Conservation (phyloP, 768 basidiomycete genomes). For the Hygrocybe coccinea region DNA sequence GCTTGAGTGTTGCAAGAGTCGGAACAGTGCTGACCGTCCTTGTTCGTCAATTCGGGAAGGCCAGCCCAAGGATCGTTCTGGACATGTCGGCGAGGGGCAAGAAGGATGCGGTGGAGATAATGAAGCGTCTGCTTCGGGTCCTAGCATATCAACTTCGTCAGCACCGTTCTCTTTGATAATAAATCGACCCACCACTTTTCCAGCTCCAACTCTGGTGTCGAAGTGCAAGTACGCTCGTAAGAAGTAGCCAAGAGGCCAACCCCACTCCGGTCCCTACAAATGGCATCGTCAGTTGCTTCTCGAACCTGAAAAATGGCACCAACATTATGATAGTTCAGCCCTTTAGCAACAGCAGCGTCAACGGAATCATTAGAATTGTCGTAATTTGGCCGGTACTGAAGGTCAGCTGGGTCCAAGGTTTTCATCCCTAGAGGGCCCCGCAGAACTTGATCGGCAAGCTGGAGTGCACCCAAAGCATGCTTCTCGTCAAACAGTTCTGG, state of each 20-base stretch:
- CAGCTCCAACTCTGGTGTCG: slow-evolving; percentile 62
- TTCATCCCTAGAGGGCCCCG: slow-evolving; percentile 94
- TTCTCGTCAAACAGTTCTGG: slow-evolving; percentile 85
- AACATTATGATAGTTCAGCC: slow-evolving; percentile 91
- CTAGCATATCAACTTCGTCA: slow-evolving; percentile 32
- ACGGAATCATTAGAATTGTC: slow-evolving; percentile 89
- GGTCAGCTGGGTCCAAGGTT: slow-evolving; percentile 83
- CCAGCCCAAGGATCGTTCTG: slow-evolving; percentile 85
- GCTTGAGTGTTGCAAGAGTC: slow-evolving; percentile 95
- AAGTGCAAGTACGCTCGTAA: slow-evolving; percentile 89
- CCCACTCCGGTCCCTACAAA: slow-evolving; percentile 84
- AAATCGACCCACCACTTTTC: slow-evolving; percentile 53
- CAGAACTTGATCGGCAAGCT: slow-evolving; percentile 73
- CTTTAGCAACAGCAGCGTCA: slow-evolving; percentile 85
- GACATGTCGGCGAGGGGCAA: slow-evolving; percentile 69
- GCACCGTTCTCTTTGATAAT: neutral
- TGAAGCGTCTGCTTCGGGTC: slow-evolving; percentile 70
- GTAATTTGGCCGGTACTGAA: slow-evolving; percentile 86
- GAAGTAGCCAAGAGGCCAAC: slow-evolving; percentile 95
- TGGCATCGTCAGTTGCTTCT: slow-evolving; percentile 18
- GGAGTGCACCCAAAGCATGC: slow-evolving; percentile 75
- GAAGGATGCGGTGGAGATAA: slow-evolving; percentile 68
- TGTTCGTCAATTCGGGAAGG: slow-evolving; percentile 88
- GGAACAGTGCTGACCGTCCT: slow-evolving; percentile 71
- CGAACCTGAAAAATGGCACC: slow-evolving; percentile 16